Evolutionary conservation across 2,329 filamentous ascomycete genomes (phyloP), one percentile per base, ranked within the genome.

Genomic region (Ilyonectria sp.): DNA sequence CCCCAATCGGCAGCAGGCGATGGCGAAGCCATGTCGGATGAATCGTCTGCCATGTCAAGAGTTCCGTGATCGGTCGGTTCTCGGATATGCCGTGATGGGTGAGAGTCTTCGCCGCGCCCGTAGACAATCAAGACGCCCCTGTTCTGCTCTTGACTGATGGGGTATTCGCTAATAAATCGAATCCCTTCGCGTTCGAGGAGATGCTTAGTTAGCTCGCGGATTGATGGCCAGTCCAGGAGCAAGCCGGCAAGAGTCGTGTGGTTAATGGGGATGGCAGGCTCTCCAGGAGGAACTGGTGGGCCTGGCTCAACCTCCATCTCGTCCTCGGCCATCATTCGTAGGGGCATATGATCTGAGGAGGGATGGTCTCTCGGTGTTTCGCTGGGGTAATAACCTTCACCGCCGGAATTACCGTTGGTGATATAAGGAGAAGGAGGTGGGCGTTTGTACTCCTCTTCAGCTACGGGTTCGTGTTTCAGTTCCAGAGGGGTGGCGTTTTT

Each of bases 241-340:
- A 94, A 89, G 57, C 96, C 93, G 1, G 94, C 94, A n/a, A 94
- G 90, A 0, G 95, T 98, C 0, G 94, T 97, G 76, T 98, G 95
- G 72, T 97, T 93, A 31, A 91, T 89, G 1, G 94, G 93, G 63
- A 97, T 93, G 2, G 92, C 89, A 15, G 93, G 88, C 71, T 90
- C 87, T 53, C 89, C 90, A 1, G 87, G 86, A 13, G 81, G 82
- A 7, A 88, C 86, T 11, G 85, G 81, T 8, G 85, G 85, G 8
- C 86, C 85, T 21, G 87, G 86, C 50, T 87, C 84, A 2, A 82
- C 81, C 63, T 89, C 86, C 57, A 84, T 79, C 59, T 86, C 84
- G 35, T 89, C 85, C 44, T 86, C 86, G 4, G 73, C 75, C 74
- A 79, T 78, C 69, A 78, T 72, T 5, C 73, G 76, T 33, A 78